These are phyloP conservation scores for Chamaenerion angustifolium DNA, from an alignment of 345 rosid species.

Conservation along the genomic window DNA sequence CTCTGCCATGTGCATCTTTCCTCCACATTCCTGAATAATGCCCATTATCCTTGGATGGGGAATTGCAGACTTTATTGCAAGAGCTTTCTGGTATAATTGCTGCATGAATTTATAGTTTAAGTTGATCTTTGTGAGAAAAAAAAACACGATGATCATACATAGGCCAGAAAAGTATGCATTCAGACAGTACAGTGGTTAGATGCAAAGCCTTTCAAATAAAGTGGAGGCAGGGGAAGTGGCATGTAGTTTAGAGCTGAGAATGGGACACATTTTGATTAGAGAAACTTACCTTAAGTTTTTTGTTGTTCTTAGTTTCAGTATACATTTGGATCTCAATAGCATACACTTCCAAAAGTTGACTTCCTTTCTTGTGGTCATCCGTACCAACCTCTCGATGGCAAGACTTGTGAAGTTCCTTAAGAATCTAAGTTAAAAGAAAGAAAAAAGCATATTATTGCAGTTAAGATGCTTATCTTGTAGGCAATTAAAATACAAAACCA, in stretches of 20 bases:
- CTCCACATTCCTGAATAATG: slow-evolving; percentile 97
- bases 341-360: slow-evolving; percentile 95
- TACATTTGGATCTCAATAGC: slow-evolving; percentile 98
- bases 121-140: too few relatives aligned
- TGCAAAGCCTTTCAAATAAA: too few relatives aligned
- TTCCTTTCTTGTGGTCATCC: slow-evolving; percentile 99
- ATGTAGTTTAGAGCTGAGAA: too few relatives aligned
- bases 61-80: slow-evolving; percentile 97
- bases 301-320: slow-evolving; percentile 94
- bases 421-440: slow-evolving; percentile 33
- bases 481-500: background rate
- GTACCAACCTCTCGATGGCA: slow-evolving; percentile 97
- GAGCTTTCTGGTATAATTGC: slow-evolving; percentile 97
- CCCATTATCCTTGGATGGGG: slow-evolving; percentile 99
- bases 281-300: slow-evolving; percentile 72
- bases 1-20: slow-evolving; percentile 99
- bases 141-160: too few relatives aligned
- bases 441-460: background rate
- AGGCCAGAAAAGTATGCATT: too few relatives aligned
- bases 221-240: too few relatives aligned
- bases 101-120: slow-evolving; percentile 17
- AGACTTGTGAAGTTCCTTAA: slow-evolving; percentile 93
- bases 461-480: background rate
- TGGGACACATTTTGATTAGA: too few relatives aligned
- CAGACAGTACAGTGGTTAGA: background rate